Base-by-base conservation (phyloP, 768 basidiomycete species). In the Leccinum longicurvipes region DNA sequence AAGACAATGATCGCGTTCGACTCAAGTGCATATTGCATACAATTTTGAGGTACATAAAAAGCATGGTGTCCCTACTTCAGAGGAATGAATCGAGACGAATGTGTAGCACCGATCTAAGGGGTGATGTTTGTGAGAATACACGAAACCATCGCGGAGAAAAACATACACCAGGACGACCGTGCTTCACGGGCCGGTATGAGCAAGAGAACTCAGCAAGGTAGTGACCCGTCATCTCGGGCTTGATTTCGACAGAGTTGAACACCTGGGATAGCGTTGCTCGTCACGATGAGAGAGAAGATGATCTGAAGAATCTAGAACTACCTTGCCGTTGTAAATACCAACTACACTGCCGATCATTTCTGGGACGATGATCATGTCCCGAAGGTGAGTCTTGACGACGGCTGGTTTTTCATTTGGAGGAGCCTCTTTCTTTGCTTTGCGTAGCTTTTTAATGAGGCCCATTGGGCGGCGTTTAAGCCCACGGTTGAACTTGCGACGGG, bases 351-450 rank as follows among this genome's bases (percentile, higher is more conserved):
- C 97, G 76, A 99, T 98, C 97, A 99, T 98, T 82, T 99, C 97
- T 49, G 97, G 97, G 57, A 99, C 97, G 76, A 99, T 88, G 76
- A 98, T 96, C 97, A 99, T 98, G 79, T 98, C 88, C 69, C 97
- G 93, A 66, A 99, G 82, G 77, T 99, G 97, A 55, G 97, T 99
- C 84, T 98, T 99, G 70, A 99, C 96, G 65, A 94, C 91, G 51
- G 93, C 83, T 57, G 97, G 97, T 82, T 99, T 98, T 80, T 98
- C 95, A 77, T 98, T 97, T 64, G 96, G 91, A 55, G 85, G 91
- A n/a, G 94, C 93, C 76, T 98, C 94, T 81, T 96, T 98, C 86
- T 99, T 99, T 56, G 97, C 93, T 77, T 97, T 96, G 76, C 97
- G 92, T 66, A 99, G 83, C 78, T 99, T 99, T 84, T 98, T 98